phyloP scores from a whole-genome alignment of 2,329 filamentous ascomycete genomes.

The Blastomyces parvus region DNA sequence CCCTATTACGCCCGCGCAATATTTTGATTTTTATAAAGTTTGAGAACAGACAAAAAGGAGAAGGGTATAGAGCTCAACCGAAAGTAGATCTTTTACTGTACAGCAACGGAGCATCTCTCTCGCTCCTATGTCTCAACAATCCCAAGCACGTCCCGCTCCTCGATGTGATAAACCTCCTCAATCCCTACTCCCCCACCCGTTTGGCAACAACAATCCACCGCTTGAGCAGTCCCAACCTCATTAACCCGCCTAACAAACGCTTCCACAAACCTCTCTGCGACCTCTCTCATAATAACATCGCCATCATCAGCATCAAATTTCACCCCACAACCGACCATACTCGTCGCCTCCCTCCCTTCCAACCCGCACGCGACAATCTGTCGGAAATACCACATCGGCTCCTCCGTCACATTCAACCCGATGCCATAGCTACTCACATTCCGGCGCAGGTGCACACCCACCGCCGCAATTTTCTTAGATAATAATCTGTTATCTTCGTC shows the following conservation, averaged over 20 bases:
- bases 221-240: conserved; percentile 12
- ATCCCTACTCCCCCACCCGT: conserved; percentile 30
- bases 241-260: conserved; percentile 33
- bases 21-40: neutral
- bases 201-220: conserved; percentile 11
- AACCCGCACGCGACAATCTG: conserved; percentile 88
- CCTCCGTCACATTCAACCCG: conserved; percentile 49
- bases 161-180: conserved; percentile 32
- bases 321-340: conserved; percentile 48
- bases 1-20: conserved; percentile 1
- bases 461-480: conserved; percentile 68
- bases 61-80: neutral
- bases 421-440: conserved; percentile 78
- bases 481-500: conserved; percentile 21
- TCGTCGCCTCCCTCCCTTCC: conserved; percentile 69
- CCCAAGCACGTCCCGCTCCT: conserved; percentile 25
- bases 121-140: neutral
- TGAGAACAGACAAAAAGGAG: neutral
- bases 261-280: conserved; percentile 30
- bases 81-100: neutral
- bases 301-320: conserved; percentile 39
- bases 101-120: neutral
- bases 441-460: conserved; percentile 83
- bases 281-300: conserved; percentile 30
- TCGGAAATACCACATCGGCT: conserved; percentile 56